A percentile compares a stretch with the other conserved stretches of the same genome.
Evolutionary conservation across 129 eudicot genomes (phyloP).

Genomic region (Apium graveolens): DNA sequence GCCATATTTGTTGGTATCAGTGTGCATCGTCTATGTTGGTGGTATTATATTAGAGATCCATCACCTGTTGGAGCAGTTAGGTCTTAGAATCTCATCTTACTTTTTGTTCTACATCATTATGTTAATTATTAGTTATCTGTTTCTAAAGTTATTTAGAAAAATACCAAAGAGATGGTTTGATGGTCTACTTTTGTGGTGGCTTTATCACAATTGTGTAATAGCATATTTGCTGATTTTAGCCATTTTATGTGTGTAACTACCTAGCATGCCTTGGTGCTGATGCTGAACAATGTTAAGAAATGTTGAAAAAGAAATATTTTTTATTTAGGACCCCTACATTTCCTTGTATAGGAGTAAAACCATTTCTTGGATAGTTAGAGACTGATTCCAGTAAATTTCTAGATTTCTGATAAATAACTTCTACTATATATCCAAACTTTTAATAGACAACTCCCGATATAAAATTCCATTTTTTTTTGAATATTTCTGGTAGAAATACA

Average conservation of each 20-base stretch:
- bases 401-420: neutral
- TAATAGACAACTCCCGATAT: neutral
- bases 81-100: neutral
- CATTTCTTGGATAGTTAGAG: neutral
- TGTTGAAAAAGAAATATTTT: too few relatives aligned
- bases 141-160: neutral
- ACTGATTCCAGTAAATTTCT: neutral
- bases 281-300: neutral
- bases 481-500: neutral
- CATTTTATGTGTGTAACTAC: neutral
- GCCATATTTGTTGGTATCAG: constrained; percentile 1
- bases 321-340: neutral
- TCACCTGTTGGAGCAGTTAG: neutral
- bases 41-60: neutral
- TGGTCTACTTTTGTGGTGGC: neutral
- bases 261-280: neutral
- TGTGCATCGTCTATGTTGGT: neutral
- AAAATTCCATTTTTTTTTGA: too few relatives aligned
- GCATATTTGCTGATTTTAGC: neutral
- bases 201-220: too few relatives aligned
- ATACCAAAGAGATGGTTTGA: neutral
- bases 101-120: too few relatives aligned
- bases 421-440: neutral
- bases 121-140: too few relatives aligned
- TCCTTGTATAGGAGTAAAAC: neutral